Evolutionary conservation across 2,329 filamentous ascomycete species (phyloP).

Genomic region (Sporothrix euskadiensis): DNA sequence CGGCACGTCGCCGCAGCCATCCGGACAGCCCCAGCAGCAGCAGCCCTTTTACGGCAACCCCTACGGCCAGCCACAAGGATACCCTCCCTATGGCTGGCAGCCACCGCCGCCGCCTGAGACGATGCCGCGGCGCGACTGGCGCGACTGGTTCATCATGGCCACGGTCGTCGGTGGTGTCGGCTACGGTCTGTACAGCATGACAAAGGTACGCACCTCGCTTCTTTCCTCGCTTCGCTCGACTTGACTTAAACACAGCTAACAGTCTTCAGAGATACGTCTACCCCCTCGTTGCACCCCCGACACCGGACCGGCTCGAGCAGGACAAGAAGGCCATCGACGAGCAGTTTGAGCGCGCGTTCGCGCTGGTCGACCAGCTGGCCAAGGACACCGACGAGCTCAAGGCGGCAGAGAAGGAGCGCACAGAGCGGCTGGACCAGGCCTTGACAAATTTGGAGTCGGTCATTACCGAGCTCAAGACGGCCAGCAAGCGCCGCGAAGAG

Average conservation of each 20-base stretch:
- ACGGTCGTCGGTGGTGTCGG: constrained; percentile 87
- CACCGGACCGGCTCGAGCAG: constrained; percentile 87
- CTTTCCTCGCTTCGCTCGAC: background rate
- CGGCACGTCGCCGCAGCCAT: background rate
- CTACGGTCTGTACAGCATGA: constrained; percentile 84
- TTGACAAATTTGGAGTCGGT: constrained; percentile 83
- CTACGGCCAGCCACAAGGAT: constrained; percentile 47
- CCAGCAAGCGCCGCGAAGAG: constrained; percentile 79
- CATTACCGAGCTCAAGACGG: constrained; percentile 76
- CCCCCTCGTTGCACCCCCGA: constrained; percentile 88
- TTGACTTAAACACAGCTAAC: background rate
- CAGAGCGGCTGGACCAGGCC: constrained; percentile 77
- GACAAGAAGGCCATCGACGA: constrained; percentile 93
- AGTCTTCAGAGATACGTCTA: constrained; percentile 75
- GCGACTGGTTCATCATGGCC: constrained; percentile 99
- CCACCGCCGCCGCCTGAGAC: constrained; percentile 52
- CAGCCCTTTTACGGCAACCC: constrained; percentile 49
- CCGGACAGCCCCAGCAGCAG: constrained; percentile 39
- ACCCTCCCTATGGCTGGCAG: constrained; percentile 58
- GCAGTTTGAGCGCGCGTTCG: constrained; percentile 88
- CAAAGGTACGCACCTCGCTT: constrained; percentile 61
- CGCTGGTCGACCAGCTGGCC: constrained; percentile 85
- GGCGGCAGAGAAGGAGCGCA: constrained; percentile 78
- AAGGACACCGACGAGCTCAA: constrained; percentile 90
- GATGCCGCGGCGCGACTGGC: constrained; percentile 83